Conservation (phyloP, 768 basidiomycete species). For the Suillus subaureus region DNA sequence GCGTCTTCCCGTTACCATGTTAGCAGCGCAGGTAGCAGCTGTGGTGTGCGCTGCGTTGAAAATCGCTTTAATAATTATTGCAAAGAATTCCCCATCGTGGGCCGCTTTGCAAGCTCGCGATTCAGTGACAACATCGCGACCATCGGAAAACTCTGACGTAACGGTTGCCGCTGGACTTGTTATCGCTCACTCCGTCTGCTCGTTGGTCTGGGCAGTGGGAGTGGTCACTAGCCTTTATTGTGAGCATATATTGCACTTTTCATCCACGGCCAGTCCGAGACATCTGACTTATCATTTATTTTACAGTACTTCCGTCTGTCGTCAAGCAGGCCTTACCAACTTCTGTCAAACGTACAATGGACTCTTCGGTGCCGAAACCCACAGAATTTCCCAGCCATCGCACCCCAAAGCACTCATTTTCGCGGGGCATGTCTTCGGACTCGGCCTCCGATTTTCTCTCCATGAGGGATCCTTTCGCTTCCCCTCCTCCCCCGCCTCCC, state of each 20-base stretch:
- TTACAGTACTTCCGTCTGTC: constrained; percentile 1
- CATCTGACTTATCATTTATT: background rate
- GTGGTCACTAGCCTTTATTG: constrained; percentile 23
- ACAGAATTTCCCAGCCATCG: constrained; percentile 3
- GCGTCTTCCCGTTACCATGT: constrained; percentile 17
- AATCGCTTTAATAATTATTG: constrained; percentile 17
- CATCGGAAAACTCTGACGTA: constrained; percentile 5
- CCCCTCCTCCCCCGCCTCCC: constrained; percentile 28
- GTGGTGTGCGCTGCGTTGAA: constrained; percentile 26
- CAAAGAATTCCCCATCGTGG: background rate
- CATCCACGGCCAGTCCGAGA: background rate
- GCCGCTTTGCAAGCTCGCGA: background rate
- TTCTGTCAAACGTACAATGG: background rate
- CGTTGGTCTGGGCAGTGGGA: constrained; percentile 26
- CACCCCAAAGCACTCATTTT: constrained; percentile 22
- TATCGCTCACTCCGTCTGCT: constrained; percentile 23
- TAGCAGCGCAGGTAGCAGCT: constrained; percentile 24
- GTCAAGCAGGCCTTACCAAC: background rate
- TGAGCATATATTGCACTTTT: constrained; percentile 13
- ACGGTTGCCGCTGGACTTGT: constrained; percentile 12
- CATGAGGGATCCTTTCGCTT: constrained; percentile 36
- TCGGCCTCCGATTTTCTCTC: constrained; percentile 35
- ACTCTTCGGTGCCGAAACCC: background rate
- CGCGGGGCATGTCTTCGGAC: constrained; percentile 25
- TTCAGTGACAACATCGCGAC: background rate